Evolutionary conservation across 202 grass and related monocot genomes (phyloP), one percentile per base, ranked within the genome.

Genomic region (Panicum hallii): DNA sequence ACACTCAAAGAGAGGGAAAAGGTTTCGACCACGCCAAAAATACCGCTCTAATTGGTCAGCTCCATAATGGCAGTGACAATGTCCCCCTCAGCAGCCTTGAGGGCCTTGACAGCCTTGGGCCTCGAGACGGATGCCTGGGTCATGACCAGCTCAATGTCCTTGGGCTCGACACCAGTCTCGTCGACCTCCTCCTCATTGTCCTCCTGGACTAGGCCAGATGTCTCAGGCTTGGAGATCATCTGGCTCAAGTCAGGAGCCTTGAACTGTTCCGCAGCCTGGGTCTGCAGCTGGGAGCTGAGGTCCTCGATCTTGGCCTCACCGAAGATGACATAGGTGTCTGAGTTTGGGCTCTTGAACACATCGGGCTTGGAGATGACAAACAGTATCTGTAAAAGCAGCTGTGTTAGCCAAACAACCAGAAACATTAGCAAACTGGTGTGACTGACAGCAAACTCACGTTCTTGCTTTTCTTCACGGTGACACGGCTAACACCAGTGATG

Each of bases 401-500:
- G 9, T 68, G 77, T 89, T 55, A 91, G 82, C 63, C 15, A 11
- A 63, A 62, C 64, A 58, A 9, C 34, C 50, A n/a, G 15, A 15
- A 42, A 53, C 17, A 44, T 15, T 43, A 0, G 66, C 5, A n/a
- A 81, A 15, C 34, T 16, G 13, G 49, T 13, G 54, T n/a, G 50
- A 41, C 7, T 58, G 58, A 38, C 28, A 67, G 20, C 15, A 6
- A 87, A 87, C 89, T 90, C 71, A 97, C 94, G 26, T 92, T 97
- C 87, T 97, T 94, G 94, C 85, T 92, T 85, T 94, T 97, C 94
- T 88, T 97, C 49, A 97, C 86, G 2, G 94, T 93, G 62, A 94
- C 87, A 48, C 87, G 79, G 75, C 82, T 97, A 69, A 90, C 89
- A 50, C 85, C 89, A 69, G 79, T 86, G 79, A 97, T 91, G 56